Conservation (phyloP, 768 basidiomycete genomes). For the Mycena belliarum region DNA sequence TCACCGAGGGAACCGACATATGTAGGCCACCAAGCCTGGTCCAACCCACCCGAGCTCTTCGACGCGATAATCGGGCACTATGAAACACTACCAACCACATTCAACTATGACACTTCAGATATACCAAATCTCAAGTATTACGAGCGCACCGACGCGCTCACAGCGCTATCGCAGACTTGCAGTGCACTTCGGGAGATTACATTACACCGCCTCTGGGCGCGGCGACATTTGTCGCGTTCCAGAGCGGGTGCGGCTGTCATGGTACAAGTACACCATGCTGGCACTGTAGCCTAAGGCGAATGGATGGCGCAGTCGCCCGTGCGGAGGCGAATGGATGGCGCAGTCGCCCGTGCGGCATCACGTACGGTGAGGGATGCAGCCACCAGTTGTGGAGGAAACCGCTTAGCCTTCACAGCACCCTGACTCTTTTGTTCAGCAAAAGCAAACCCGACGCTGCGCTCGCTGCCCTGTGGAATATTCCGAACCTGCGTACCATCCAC, state of each 20-base stretch:
- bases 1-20: too few species aligned
- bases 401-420: background rate
- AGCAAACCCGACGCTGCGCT: constrained; percentile 6
- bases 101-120: constrained; percentile 4
- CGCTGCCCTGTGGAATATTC: constrained; percentile 7
- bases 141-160: constrained; percentile 15
- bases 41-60: constrained; percentile 18
- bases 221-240: constrained; percentile 15
- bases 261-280: constrained; percentile 14
- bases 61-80: constrained; percentile 18
- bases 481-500: constrained; percentile 17
- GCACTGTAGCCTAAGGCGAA: constrained; percentile 13
- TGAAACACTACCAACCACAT: constrained; percentile 2
- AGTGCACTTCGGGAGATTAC: constrained; percentile 4
- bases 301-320: constrained; percentile 5
- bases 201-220: constrained; percentile 10
- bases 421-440: constrained; percentile 13
- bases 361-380: constrained; percentile 6
- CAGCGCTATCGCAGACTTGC: constrained; percentile 19
- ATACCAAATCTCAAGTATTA: background rate
- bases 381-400: too few species aligned
- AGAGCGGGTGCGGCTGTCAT: background rate
- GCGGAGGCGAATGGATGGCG: constrained; percentile 1
- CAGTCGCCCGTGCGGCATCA: constrained; percentile 11
- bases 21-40: too few species aligned